Evolutionary conservation across 2,329 filamentous ascomycete species (phyloP).

Genomic region (Cadophora gregata): DNA sequence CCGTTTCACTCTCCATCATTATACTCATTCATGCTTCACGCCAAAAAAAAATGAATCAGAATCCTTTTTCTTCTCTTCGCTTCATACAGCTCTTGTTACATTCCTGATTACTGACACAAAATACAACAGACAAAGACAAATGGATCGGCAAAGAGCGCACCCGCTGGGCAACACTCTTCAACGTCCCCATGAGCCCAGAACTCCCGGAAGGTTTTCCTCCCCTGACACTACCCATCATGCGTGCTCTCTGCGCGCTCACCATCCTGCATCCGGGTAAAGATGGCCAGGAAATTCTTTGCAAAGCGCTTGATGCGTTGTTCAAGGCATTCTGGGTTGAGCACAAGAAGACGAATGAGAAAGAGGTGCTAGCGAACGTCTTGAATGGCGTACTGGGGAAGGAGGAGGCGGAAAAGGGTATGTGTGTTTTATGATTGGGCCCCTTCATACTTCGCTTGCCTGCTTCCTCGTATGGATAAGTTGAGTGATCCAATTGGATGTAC

Average conservation of each 20-base stretch:
- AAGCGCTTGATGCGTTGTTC: conserved; percentile 36
- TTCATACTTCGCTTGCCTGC: no score
- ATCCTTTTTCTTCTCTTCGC: no score
- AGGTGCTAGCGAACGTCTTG: conserved; percentile 46
- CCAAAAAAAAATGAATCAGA: no score
- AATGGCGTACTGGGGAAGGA: conserved; percentile 52
- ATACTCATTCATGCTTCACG: neutral
- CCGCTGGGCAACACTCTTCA: conserved; percentile 59
- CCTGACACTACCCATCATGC: conserved; percentile 56
- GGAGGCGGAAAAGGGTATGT: conserved; percentile 48
- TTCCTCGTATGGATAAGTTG: no score
- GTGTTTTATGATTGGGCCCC: no score
- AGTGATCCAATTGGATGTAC: no score
- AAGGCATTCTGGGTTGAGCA: conserved; percentile 37
- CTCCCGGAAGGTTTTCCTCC: conserved; percentile 59
- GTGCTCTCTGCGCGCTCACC: conserved; percentile 56
- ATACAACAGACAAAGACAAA: conserved; percentile 59
- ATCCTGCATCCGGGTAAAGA: conserved; percentile 30
- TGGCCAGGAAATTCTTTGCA: conserved; percentile 29
- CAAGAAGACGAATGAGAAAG: conserved; percentile 35
- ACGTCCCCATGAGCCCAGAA: conserved; percentile 55
- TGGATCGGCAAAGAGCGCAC: conserved; percentile 60
- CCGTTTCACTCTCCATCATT: neutral
- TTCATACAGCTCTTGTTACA: no score
- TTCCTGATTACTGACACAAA: conserved; percentile 7